These are phyloP conservation scores for Arctium lappa DNA, from an alignment of 129 eudicot genomes.

Conservation along the genomic window DNA sequence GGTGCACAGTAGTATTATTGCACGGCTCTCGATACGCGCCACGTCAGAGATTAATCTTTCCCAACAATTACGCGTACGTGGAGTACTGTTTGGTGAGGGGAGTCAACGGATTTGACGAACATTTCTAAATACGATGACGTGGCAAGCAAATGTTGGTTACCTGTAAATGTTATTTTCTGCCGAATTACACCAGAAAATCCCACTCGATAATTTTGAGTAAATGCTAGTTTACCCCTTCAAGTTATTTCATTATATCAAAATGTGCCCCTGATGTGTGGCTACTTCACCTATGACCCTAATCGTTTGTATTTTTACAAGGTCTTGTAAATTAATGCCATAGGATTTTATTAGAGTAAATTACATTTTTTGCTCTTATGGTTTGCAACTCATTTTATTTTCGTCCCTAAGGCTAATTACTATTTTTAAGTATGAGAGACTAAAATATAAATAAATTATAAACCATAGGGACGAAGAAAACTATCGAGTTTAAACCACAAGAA, in stretches of 20 bases:
- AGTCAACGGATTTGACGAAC: conserved; percentile 25
- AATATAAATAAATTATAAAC: no score
- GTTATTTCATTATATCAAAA: not conserved
- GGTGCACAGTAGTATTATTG: not conserved
- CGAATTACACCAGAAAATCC: conserved; percentile 21
- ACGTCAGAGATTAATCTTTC: conserved; percentile 11
- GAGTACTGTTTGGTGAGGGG: conserved; percentile 9
- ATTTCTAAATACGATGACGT: conserved; percentile 8
- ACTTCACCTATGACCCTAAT: not conserved
- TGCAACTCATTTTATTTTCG: no score
- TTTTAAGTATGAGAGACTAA: no score
- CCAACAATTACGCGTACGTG: conserved; percentile 29
- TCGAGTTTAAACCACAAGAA: no score
- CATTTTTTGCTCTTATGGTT: no score
- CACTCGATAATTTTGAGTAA: not conserved
- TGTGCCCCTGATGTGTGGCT: not conserved
- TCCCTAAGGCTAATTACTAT: no score
- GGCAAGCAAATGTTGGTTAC: conserved; percentile 25
- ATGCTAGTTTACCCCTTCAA: conserved; percentile 3
- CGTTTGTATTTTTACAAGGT: not conserved
- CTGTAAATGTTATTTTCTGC: conserved; percentile 9
- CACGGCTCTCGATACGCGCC: conserved; percentile 13
- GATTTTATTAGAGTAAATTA: no score
- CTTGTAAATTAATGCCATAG: no score
- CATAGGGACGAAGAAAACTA: no score